Evolutionary conservation across 345 rosid species (phyloP), one percentile per base, ranked within the genome.

Genomic region (Ricinus communis): DNA sequence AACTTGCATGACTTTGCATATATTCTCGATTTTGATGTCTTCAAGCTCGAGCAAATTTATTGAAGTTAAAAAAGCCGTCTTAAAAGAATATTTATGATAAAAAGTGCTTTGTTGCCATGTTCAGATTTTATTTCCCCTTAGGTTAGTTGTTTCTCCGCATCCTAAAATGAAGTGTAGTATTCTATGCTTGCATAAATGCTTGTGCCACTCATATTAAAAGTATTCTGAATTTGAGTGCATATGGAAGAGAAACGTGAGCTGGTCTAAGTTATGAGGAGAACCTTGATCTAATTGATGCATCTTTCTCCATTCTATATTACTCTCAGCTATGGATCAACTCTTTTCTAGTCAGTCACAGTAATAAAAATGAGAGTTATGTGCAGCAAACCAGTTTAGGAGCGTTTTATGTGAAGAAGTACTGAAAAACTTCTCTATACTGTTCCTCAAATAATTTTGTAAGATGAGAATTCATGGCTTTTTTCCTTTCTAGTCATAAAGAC

Each of bases 1-100:
- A 51, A 55, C 73, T 43, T 65, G 31, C 58, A 18, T 52, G 64
- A 70, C 27, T 47, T n/a, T 72, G 61, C 55, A 74, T 55, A 50
- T 65, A 40, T 61, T 43, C 22, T 15, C 66, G 70, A 15, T 49
- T 62, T 19, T 69, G 28, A 31, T 24, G 3, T 73, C 21, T 0
- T 47, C 13, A 43, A 28, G 38, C 6, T 19, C 38, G 67, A 24
- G 15, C 33, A 55, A 27, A 55, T 55, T 55, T 55, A 25, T 55
- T 15, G 33, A 55, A 8, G 16, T 54, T 54, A 24, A 24, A 9
- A 22, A 54, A 54, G 24, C 4, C 16, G n/a, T n/a, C 19, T 47
- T 13, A 47, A 47, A 22, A 24, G 12, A 5, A 54, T 24, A 33
- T 49, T 49, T n/a, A 49, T 49, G 19, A 49, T 18, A 16, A 49